These are phyloP conservation scores for Pilasporangium apinafurcum DNA, from an alignment of 352 stramenopile genomes.

Conservation along the genomic window DNA sequence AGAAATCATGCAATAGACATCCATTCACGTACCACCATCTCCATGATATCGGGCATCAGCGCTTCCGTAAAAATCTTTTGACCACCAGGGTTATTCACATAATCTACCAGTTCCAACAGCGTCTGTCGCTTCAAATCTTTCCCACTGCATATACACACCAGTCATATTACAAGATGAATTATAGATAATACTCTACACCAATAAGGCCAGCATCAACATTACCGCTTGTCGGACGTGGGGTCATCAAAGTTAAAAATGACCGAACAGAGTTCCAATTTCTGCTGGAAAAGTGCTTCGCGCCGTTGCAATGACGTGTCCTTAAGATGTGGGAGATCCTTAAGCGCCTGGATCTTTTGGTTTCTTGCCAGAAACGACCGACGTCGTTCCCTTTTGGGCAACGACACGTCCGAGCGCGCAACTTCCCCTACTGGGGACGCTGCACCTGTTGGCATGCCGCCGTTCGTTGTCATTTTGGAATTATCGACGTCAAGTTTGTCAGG, in stretches of 20 bases:
- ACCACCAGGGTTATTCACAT: conserved; percentile 95
- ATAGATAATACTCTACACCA: background rate
- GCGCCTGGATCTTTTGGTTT: conserved; percentile 83
- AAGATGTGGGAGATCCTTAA: conserved; percentile 80
- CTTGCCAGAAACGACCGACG: conserved; percentile 76
- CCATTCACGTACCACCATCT: conserved; percentile 63
- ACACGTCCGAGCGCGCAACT: conserved; percentile 76
- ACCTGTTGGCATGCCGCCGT: conserved; percentile 7
- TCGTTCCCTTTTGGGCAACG: conserved; percentile 73
- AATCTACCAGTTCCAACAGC: conserved; percentile 98
- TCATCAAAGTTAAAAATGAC: conserved; percentile 98
- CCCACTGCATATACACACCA: conserved; percentile 27
- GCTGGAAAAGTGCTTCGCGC: conserved; percentile 90
- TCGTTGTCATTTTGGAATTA: conserved; percentile 19
- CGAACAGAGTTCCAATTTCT: conserved; percentile 94
- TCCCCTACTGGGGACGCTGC: conserved; percentile 52
- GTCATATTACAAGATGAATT: too few species aligned
- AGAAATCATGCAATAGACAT: background rate
- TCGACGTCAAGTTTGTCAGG: conserved; percentile 61
- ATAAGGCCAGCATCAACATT: background rate
- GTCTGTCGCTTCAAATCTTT: conserved; percentile 99
- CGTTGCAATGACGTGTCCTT: conserved; percentile 84
- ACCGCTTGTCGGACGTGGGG: conserved; percentile 91
- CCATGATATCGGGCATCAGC: conserved; percentile 95
- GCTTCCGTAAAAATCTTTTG: conserved; percentile 97